Conservation (phyloP, 441 rosid genomes). For the Populus trichocarpa region DNA sequence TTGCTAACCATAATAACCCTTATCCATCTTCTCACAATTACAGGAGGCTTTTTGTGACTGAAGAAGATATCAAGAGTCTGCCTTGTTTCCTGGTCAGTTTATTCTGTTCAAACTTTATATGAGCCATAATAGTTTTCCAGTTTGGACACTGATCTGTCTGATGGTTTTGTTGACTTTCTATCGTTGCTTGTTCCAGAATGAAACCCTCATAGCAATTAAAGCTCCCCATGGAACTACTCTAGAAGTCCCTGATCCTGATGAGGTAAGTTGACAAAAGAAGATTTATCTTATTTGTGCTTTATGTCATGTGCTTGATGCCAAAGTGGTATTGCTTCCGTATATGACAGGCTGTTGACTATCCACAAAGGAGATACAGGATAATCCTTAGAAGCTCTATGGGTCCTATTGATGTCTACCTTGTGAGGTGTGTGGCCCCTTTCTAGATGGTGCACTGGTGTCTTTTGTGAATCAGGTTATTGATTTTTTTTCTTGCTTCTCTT, state of each 20-base stretch:
- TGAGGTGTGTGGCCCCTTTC: slow-evolving; percentile 60
- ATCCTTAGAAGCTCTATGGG: slow-evolving; percentile 97
- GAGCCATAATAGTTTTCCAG: neutral
- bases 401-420: slow-evolving; percentile 91
- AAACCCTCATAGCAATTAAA: slow-evolving; percentile 93
- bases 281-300: neutral
- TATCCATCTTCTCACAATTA: slow-evolving; percentile 25
- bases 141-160: slow-evolving; percentile 14
- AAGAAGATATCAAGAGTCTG: slow-evolving; percentile 82
- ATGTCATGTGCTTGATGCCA: slow-evolving; percentile 21
- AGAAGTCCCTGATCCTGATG: slow-evolving; percentile 98
- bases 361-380: slow-evolving; percentile 90
- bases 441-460: neutral
- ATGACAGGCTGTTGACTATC: slow-evolving; percentile 67
- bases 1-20: neutral
- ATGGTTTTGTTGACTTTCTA: slow-evolving; percentile 17
- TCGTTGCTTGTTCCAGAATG: slow-evolving; percentile 51
- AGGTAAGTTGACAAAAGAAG: slow-evolving; percentile 45
- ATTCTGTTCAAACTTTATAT: slow-evolving; percentile 2
- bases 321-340: slow-evolving; percentile 26
- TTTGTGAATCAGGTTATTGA: neutral
- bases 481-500: neutral
- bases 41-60: slow-evolving; percentile 94
- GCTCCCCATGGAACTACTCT: slow-evolving; percentile 99
- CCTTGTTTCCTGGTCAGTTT: slow-evolving; percentile 74